phyloP scores from a whole-genome alignment of 176 grass and related monocot genomes.

The Triticum monococcum region DNA sequence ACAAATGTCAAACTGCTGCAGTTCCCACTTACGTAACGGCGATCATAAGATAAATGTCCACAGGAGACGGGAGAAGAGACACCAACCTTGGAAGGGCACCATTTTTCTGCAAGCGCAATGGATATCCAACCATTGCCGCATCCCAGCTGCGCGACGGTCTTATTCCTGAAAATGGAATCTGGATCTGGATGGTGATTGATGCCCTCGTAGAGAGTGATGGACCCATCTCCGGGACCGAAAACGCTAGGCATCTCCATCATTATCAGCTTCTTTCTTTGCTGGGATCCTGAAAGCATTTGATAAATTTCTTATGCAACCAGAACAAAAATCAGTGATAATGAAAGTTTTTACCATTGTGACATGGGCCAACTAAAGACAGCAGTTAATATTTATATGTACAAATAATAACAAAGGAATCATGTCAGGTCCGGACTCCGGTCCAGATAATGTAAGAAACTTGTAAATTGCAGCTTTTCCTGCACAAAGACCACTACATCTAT shows the following conservation, averaged over 20 bases:
- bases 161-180: constrained; percentile 77
- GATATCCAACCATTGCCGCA: constrained; percentile 99
- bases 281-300: constrained; percentile 52
- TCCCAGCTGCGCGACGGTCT: constrained; percentile 72
- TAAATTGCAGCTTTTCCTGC: not conserved
- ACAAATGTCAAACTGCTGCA: not conserved
- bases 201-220: constrained; percentile 97
- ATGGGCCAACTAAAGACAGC: not conserved
- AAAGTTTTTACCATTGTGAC: not conserved
- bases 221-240: constrained; percentile 95
- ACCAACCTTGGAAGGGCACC: constrained; percentile 78
- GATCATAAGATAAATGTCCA: not conserved
- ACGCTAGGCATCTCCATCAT: constrained; percentile 99
- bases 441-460: not conserved
- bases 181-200: constrained; percentile 74
- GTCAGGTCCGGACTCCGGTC: not conserved
- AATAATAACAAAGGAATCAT: not conserved
- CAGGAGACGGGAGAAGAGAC: not conserved
- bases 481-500: not conserved
- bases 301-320: constrained; percentile 15
- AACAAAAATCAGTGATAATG: not conserved
- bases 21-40: not conserved
- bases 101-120: constrained; percentile 88
- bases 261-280: constrained; percentile 80
- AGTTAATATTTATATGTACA: not conserved